Evolutionary conservation across 257 asterid species (phyloP).

Genomic region (Nicotiana benthamiana): DNA sequence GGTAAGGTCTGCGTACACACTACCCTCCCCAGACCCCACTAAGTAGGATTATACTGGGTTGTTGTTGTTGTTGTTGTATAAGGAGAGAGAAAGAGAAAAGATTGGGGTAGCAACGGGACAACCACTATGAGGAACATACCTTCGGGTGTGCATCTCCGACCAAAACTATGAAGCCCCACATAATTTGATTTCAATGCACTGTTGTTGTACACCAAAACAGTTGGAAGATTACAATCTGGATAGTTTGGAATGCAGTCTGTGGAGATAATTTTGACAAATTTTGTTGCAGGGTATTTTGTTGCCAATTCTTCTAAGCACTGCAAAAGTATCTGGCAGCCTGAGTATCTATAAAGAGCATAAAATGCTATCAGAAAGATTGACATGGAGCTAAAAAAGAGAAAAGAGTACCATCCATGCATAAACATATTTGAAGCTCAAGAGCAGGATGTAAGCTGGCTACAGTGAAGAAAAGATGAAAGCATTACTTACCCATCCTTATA

Average conservation of each 20-base stretch:
- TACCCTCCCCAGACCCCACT: too few species aligned
- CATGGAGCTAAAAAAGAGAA: neutral
- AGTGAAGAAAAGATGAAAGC: neutral
- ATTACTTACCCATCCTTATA: slow-evolving; percentile 77
- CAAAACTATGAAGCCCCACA: slow-evolving; percentile 67
- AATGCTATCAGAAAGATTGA: neutral
- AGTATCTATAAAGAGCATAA: slow-evolving; percentile 27
- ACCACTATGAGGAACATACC: slow-evolving; percentile 30
- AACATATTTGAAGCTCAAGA: neutral
- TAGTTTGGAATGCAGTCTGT: slow-evolving; percentile 96
- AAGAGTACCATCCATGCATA: neutral
- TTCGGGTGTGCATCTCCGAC: slow-evolving; percentile 95
- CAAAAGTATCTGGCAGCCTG: slow-evolving; percentile 73
- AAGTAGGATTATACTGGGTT: too few species aligned
- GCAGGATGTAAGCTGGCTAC: neutral
- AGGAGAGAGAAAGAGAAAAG: too few species aligned
- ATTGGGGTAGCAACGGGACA: neutral
- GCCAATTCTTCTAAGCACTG: slow-evolving; percentile 80
- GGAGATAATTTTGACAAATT: slow-evolving; percentile 85
- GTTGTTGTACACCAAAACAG: slow-evolving; percentile 73
- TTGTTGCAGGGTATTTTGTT: slow-evolving; percentile 74
- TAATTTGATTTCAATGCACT: slow-evolving; percentile 82
- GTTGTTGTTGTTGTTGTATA: too few species aligned
- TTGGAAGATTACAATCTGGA: slow-evolving; percentile 89
- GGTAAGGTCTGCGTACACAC: too few species aligned